Conservation (phyloP, 768 basidiomycete species). For the Lactifluus pinguis region DNA sequence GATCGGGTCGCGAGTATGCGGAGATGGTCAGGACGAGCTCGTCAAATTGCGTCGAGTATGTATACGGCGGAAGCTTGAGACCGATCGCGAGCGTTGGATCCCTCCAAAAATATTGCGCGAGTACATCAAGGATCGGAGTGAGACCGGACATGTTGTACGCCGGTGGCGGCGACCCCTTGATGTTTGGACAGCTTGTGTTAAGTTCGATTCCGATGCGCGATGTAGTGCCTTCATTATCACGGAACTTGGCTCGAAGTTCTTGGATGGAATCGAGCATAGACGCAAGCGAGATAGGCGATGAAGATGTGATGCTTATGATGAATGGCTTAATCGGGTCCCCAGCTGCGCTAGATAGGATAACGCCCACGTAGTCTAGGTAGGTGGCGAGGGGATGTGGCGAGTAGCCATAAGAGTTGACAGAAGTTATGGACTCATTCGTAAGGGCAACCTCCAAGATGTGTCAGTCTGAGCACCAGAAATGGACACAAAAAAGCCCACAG, state of each 20-base stretch:
- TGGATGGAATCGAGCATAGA: constrained; percentile 56
- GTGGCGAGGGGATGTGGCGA: constrained; percentile 63
- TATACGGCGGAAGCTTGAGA: constrained; percentile 38
- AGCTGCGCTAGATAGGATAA: constrained; percentile 35
- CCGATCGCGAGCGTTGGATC: constrained; percentile 62
- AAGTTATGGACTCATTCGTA: constrained; percentile 39
- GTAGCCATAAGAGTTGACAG: constrained; percentile 83
- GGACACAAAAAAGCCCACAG: constrained; percentile 33
- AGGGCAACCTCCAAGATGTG: constrained; percentile 49
- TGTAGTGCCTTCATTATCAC: constrained; percentile 22
- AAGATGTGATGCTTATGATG: constrained; percentile 72
- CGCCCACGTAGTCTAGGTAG: constrained; percentile 57
- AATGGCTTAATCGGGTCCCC: constrained; percentile 44
- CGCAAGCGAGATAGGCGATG: constrained; percentile 40
- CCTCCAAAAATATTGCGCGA: constrained; percentile 39
- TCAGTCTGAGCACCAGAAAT: background rate
- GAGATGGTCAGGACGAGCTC: constrained; percentile 10
- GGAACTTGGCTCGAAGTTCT: constrained; percentile 36
- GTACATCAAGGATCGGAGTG: constrained; percentile 42
- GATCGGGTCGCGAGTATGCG: constrained; percentile 13
- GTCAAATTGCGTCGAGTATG: constrained; percentile 16
- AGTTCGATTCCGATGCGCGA: constrained; percentile 63
- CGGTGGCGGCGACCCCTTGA: constrained; percentile 48
- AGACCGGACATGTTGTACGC: constrained; percentile 52
- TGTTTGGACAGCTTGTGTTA: constrained; percentile 83